Evolutionary conservation across 176 grass and related monocot species (phyloP), one percentile per base, ranked within the genome.

Genomic region (Triticum dicoccoides): DNA sequence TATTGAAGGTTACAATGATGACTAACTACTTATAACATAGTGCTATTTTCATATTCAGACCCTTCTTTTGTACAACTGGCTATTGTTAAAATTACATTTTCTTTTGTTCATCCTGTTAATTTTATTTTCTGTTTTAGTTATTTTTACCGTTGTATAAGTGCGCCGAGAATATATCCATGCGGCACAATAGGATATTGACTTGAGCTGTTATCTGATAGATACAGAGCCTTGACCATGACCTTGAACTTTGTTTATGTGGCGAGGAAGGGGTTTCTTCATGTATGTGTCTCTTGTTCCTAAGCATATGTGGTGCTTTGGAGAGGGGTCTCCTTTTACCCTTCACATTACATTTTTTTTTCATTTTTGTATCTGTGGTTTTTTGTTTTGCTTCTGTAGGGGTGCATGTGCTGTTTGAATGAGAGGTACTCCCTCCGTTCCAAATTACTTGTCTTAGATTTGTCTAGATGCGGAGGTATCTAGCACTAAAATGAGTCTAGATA

Each of bases 1-100:
- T 56, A 44, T 71, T 56, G 32, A 83, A 78, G 84, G 41, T 73
- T 78, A 89, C 15, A 63, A 35, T 51, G 52, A 32, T 45, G 44
- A 52, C 62, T 49, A 81, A 69, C 80, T 66, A 66, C 61, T 74
- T 42, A 64, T 44, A 33, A 66, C 11, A 78, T 47, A 37, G 14
- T 76, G 15, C 64, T 71, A 45, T 88, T 78, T 15, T 45, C 58
- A 9, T 73, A 69, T 69, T 21, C 34, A 5, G 49, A 38, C 7
- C 35, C 37, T 45, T 85, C 12, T 65, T 74, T 70, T 80, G 13
- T 73, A 35, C 66, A 74, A 80, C 23, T 52, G 47, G 5, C 69
- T 41, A 20, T 25, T 52, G 6, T 79, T 54, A 41, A 72, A 89
- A 18, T 84, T 64, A 5, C 15, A 13, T 27, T 34, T 68, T 34